Percentiles rank a stretch among this genome's conserved stretches.
Evolutionary conservation across 495 filamentous ascomycete genomes (phyloP).

Genomic region (Neurospora sp.): DNA sequence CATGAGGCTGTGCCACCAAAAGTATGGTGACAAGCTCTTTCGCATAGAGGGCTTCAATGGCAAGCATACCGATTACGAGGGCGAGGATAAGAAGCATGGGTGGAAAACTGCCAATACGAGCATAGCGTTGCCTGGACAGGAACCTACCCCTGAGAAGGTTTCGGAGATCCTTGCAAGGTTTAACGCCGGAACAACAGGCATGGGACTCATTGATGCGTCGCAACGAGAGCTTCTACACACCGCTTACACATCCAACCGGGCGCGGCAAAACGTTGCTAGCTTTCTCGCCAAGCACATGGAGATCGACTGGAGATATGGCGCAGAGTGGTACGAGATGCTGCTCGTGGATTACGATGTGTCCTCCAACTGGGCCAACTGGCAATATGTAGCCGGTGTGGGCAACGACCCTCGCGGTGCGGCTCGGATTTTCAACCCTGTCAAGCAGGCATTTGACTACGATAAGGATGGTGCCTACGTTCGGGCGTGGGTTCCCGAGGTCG

Average conservation of each 20-base stretch:
- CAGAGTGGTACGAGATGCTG: constrained; percentile 66
- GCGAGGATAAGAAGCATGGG: constrained; percentile 14
- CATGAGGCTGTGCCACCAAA: constrained; percentile 58
- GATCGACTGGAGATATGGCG: constrained; percentile 69
- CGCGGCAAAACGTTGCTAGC: constrained; percentile 60
- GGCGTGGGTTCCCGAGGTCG: constrained; percentile 55
- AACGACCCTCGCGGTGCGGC: constrained; percentile 58
- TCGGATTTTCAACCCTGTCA: constrained; percentile 63
- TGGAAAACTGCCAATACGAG: constrained; percentile 27
- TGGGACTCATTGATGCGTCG: constrained; percentile 60
- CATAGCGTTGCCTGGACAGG: constrained; percentile 16
- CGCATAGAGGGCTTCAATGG: constrained; percentile 47
- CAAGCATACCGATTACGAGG: constrained; percentile 19
- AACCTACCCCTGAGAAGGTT: constrained; percentile 22
- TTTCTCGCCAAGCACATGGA: constrained; percentile 60
- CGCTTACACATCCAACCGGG: constrained; percentile 62
- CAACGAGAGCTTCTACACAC: constrained; percentile 59
- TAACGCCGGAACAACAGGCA: constrained; percentile 53
- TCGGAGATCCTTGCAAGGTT: constrained; percentile 39
- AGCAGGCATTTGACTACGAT: constrained; percentile 64
- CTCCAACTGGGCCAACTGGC: constrained; percentile 72
- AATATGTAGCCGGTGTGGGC: constrained; percentile 63
- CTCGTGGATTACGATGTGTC: constrained; percentile 62
- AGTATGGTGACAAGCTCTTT: constrained; percentile 53
- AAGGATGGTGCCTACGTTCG: constrained; percentile 52